Conservation (phyloP, 2,329 filamentous ascomycete species). For the Colletotrichum sublineola region DNA sequence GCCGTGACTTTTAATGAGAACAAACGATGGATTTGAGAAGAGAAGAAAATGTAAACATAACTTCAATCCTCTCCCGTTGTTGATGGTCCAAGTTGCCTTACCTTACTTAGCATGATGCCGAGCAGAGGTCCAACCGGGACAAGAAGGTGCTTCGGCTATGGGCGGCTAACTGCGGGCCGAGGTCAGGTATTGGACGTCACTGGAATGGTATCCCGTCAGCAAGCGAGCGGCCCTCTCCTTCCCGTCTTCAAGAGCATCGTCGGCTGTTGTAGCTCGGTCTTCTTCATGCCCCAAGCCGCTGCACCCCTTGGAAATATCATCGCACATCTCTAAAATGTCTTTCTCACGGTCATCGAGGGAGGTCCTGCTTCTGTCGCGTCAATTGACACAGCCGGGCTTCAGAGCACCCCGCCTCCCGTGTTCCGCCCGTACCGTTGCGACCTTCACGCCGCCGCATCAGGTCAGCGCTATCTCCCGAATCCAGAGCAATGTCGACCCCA, state of each 20-base stretch:
- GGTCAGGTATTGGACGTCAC: conserved; percentile 44
- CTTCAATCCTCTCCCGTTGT: conserved; percentile 10
- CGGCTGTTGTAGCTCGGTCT: conserved; percentile 44
- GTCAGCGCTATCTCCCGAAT: conserved; percentile 86
- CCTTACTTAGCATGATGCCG: conserved; percentile 19
- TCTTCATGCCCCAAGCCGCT: conserved; percentile 32
- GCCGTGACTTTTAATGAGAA: conserved; percentile 3
- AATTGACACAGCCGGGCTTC: conserved; percentile 49
- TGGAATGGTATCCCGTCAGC: conserved; percentile 40
- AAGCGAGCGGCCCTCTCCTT: conserved; percentile 38
- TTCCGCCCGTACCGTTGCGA: conserved; percentile 68
- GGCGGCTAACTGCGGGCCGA: conserved; percentile 60
- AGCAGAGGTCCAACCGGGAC: conserved; percentile 42
- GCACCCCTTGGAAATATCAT: conserved; percentile 38
- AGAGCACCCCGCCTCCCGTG: conserved; percentile 49
- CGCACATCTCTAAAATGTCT: conserved; percentile 56
- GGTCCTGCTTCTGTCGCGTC: conserved; percentile 59
- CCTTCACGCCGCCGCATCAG: conserved; percentile 85
- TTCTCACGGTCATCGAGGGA: conserved; percentile 61
- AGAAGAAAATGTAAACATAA: conserved; percentile 19
- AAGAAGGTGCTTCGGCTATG: conserved; percentile 52
- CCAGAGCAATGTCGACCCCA: conserved; percentile 80
- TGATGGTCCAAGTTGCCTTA: conserved; percentile 35
- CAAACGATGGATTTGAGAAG: neutral
- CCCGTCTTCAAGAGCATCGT: conserved; percentile 43